Evolutionary conservation across 805 yeast genomes (phyloP).

Genomic region (Wickerhamiella azyma): DNA sequence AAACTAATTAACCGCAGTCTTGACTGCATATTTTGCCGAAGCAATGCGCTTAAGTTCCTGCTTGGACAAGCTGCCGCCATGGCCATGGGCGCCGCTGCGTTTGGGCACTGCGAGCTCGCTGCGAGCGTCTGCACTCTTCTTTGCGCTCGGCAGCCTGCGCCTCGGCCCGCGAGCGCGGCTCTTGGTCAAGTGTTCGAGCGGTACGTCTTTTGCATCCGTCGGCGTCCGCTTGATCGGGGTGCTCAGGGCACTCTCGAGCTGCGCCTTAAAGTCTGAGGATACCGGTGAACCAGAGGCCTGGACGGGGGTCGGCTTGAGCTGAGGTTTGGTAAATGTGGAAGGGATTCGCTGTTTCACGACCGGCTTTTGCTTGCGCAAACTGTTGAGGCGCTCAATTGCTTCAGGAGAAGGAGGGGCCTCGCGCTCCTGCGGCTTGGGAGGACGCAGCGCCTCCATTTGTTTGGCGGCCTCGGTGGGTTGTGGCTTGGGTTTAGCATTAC

Average conservation of each 20-base stretch:
- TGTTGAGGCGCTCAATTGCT: constrained; percentile 2
- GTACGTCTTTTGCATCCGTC: not conserved
- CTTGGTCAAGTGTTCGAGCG: constrained; percentile 5
- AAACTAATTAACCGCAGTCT: not conserved
- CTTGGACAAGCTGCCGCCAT: too few species aligned
- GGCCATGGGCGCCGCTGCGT: not conserved
- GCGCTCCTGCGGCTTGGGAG: not conserved
- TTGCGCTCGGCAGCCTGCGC: not conserved
- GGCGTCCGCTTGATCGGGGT: not conserved
- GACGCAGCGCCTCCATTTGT: not conserved
- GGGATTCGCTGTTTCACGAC: not conserved
- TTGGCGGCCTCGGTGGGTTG: not conserved
- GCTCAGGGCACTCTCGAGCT: not conserved
- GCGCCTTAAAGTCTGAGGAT: not conserved
- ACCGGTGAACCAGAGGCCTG: too few species aligned
- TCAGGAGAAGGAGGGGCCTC: constrained; percentile 7
- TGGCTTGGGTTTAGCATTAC: not conserved
- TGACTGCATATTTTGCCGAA: constrained; percentile 2
- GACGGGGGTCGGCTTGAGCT: not conserved
- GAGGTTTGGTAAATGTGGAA: not conserved
- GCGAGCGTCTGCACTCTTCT: not conserved
- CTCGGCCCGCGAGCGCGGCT: constrained; percentile 4
- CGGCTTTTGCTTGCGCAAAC: constrained; percentile 2
- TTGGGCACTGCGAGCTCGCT: not conserved
- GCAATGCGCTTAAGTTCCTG: constrained; percentile 6